These are phyloP conservation scores for Hanseniaspora lindneri DNA, from an alignment of 805 yeast species.

Conservation along the genomic window DNA sequence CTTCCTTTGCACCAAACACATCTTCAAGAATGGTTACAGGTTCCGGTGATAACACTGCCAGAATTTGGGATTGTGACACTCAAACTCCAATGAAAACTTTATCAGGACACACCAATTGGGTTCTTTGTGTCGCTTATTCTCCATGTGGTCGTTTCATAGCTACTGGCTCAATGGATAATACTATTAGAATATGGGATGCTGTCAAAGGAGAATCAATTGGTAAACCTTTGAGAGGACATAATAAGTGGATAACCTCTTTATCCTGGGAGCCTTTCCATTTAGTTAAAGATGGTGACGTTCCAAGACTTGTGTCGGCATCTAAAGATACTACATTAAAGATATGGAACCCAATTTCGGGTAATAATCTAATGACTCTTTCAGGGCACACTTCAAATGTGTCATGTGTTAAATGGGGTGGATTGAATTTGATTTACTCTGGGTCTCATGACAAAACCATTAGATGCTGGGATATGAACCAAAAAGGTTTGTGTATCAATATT, in stretches of 20 bases:
- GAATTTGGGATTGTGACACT: constrained; percentile 94
- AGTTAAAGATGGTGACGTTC: constrained; percentile 49
- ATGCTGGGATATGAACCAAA: constrained; percentile 69
- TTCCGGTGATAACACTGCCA: constrained; percentile 89
- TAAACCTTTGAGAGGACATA: constrained; percentile 63
- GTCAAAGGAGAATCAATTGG: constrained; percentile 64
- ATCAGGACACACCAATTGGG: constrained; percentile 86
- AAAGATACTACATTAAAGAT: constrained; percentile 82
- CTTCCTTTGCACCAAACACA: constrained; percentile 86
- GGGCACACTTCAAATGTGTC: constrained; percentile 87
- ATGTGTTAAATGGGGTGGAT: constrained; percentile 96
- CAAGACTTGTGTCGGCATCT: constrained; percentile 73
- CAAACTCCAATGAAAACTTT: constrained; percentile 78
- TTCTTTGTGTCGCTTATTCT: constrained; percentile 77
- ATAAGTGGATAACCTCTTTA: constrained; percentile 79
- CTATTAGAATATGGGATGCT: constrained; percentile 79
- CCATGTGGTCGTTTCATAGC: constrained; percentile 88
- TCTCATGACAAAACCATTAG: constrained; percentile 91
- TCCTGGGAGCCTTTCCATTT: constrained; percentile 92
- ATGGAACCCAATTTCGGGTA: constrained; percentile 73
- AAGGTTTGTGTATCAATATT: constrained; percentile 67
- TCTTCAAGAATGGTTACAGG: constrained; percentile 83
- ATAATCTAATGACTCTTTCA: constrained; percentile 55
- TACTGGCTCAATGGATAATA: constrained; percentile 90
- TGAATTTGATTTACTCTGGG: constrained; percentile 68